A percentile compares a stretch with the other conserved stretches of the same genome.
phyloP scores from a whole-genome alignment of 768 basidiomycete genomes.

The Amanita molliuscula region DNA sequence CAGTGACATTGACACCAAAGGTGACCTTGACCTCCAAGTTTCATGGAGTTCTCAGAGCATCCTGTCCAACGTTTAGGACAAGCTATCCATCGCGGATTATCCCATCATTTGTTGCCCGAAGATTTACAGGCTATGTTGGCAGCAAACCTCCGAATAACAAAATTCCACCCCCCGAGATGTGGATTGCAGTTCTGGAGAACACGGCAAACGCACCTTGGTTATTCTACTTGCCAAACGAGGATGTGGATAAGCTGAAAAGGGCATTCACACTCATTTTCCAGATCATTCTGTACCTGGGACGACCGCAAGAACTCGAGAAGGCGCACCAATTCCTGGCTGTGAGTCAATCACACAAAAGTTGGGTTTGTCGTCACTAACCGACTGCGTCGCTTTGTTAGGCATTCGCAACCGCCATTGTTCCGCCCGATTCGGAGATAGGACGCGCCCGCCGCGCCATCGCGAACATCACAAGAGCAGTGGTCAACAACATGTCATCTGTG shows the following conservation, averaged over 20 bases:
- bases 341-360: slow-evolving; percentile 1
- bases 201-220: slow-evolving; percentile 16
- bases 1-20: neutral
- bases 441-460: slow-evolving; percentile 15
- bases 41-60: neutral
- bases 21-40: neutral
- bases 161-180: neutral
- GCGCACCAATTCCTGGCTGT: slow-evolving; percentile 14
- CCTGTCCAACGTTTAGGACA: neutral
- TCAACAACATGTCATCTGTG: slow-evolving; percentile 13
- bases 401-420: slow-evolving; percentile 14
- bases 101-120: neutral
- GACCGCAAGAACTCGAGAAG: slow-evolving; percentile 9
- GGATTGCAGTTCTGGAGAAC: slow-evolving; percentile 16
- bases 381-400: slow-evolving; percentile 8
- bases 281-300: slow-evolving; percentile 16
- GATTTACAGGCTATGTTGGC: neutral
- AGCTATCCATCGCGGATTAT: neutral
- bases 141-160: neutral
- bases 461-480: slow-evolving; percentile 12
- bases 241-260: slow-evolving; percentile 10
- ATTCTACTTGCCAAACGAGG: slow-evolving; percentile 9
- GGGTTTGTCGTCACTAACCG: neutral
- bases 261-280: slow-evolving; percentile 17
- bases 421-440: slow-evolving; percentile 16